Conservation (phyloP, 176 grass and related monocot genomes). For the Urochloa ruziziensis region DNA sequence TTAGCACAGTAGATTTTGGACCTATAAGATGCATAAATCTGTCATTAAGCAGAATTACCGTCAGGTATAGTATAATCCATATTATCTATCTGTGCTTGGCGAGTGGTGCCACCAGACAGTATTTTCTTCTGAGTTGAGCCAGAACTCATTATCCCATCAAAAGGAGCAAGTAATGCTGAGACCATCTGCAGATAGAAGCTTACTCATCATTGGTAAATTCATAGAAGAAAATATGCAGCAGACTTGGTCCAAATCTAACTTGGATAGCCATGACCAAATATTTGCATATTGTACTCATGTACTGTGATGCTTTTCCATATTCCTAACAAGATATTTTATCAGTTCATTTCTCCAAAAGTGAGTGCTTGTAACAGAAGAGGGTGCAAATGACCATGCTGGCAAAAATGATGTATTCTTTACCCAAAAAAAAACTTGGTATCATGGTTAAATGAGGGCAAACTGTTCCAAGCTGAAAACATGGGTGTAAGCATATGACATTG, state of each 20-base stretch:
- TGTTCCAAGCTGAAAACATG: neutral
- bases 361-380: constrained; percentile 19
- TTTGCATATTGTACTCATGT: neutral
- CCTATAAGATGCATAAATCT: neutral
- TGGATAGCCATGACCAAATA: constrained; percentile 11
- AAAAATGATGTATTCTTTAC: neutral
- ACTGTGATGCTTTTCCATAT: neutral
- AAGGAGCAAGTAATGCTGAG: constrained; percentile 53
- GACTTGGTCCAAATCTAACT: constrained; percentile 14
- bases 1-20: constrained; percentile 32
- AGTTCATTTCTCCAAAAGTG: constrained; percentile 14
- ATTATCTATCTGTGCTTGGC: constrained; percentile 45
- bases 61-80: constrained; percentile 61
- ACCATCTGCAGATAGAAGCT: constrained; percentile 51
- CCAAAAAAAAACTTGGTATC: neutral
- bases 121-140: constrained; percentile 39
- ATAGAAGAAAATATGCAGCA: neutral
- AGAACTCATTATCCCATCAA: constrained; percentile 50
- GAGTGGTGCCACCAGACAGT: constrained; percentile 15
- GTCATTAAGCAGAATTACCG: constrained; percentile 50
- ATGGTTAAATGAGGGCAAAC: neutral
- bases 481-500: constrained; percentile 1
- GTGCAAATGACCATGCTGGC: neutral
- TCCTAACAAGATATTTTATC: neutral
- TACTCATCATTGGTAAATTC: neutral